A percentile compares a stretch with the other conserved stretches of the same genome.
These are phyloP conservation scores for Candolleomyces efflorescens DNA, from an alignment of 768 basidiomycete genomes.

Conservation along the genomic window DNA sequence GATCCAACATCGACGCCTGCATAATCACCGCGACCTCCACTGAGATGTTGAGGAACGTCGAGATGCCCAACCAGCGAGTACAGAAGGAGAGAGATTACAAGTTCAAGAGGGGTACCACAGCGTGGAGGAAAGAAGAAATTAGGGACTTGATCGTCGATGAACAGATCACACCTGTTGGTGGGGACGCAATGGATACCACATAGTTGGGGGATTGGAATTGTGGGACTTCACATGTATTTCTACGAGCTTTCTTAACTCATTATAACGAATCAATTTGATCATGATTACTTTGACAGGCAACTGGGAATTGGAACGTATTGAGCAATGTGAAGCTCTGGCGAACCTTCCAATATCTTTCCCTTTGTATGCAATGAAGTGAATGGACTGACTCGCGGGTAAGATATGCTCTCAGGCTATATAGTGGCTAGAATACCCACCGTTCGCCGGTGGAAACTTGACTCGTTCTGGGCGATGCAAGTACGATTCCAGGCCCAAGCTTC, in stretches of 20 bases:
- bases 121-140: constrained; percentile 79
- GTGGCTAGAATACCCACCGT: too few species aligned
- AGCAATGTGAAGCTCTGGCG: too few species aligned
- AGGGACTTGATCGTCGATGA: constrained; percentile 70
- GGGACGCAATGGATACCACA: constrained; percentile 82
- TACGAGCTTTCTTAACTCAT: not conserved
- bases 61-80: constrained; percentile 84
- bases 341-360: too few species aligned
- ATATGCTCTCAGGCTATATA: too few species aligned
- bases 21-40: constrained; percentile 84
- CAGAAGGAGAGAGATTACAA: constrained; percentile 68
- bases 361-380: too few species aligned
- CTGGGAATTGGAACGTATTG: too few species aligned
- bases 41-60: constrained; percentile 92
- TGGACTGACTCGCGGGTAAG: too few species aligned
- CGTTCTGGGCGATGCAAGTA: too few species aligned
- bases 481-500: too few species aligned
- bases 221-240: not conserved
- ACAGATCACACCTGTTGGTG: constrained; percentile 50
- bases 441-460: too few species aligned
- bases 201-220: constrained; percentile 22
- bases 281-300: too few species aligned
- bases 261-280: too few species aligned
- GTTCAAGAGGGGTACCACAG: constrained; percentile 86
- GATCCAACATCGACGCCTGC: constrained; percentile 97